These are phyloP conservation scores for Gnaphalium uliginosum DNA, from an alignment of 129 eudicot species.

Conservation along the genomic window DNA sequence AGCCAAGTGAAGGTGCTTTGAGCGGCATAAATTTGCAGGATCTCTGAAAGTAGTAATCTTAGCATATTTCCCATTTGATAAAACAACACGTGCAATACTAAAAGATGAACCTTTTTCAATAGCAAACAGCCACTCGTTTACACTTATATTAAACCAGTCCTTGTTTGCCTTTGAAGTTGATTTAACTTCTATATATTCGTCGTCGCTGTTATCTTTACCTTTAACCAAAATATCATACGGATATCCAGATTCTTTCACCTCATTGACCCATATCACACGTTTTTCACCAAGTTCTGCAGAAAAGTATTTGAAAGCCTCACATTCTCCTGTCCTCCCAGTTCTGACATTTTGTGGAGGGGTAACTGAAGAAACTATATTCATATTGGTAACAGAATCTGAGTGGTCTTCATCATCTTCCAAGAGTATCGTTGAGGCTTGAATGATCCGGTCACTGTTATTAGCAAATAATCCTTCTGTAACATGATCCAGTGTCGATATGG, in stretches of 20 bases:
- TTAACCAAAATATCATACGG: conserved; percentile 62
- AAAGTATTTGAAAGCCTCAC: conserved; percentile 54
- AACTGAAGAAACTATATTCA: conserved; percentile 18
- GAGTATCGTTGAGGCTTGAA: conserved; percentile 16
- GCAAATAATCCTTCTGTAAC: conserved; percentile 6
- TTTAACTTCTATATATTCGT: conserved; percentile 65
- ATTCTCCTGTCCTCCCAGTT: conserved; percentile 64
- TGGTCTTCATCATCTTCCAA: conserved; percentile 29
- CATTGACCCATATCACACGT: conserved; percentile 64
- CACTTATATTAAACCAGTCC: conserved; percentile 61
- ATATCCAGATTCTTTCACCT: conserved; percentile 57
- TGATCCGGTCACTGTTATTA: conserved; percentile 19
- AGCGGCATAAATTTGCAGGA: conserved; percentile 54
- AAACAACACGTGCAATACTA: conserved; percentile 63
- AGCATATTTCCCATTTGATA: conserved; percentile 41
- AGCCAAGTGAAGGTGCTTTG: conserved; percentile 57
- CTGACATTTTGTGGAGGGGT: conserved; percentile 44
- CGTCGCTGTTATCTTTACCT: conserved; percentile 31
- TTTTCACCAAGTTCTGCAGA: conserved; percentile 29
- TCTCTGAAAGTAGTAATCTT: conserved; percentile 50
- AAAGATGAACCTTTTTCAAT: conserved; percentile 62
- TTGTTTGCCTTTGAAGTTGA: conserved; percentile 50
- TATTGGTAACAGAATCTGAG: conserved; percentile 3
- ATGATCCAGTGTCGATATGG: conserved; percentile 50
- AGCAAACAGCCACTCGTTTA: conserved; percentile 75